Evolutionary conservation across 2,329 filamentous ascomycete species (phyloP), one percentile per base, ranked within the genome.

Genomic region (Botrytis galanthina): DNA sequence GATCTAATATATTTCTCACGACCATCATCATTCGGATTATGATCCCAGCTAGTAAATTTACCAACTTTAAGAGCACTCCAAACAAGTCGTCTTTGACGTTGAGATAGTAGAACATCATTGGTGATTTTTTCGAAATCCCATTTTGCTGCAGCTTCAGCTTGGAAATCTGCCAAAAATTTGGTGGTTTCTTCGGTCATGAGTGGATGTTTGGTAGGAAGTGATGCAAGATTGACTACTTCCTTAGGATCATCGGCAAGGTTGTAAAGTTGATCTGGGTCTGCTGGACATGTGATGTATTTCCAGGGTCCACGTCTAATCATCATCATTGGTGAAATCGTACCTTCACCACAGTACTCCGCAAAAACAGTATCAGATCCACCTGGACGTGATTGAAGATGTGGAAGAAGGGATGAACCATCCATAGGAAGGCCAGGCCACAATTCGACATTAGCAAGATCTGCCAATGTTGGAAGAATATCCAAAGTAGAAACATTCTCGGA

Each of bases 321-420:
- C 87, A 97, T 93, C 73, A 97, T 88, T 1, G 95, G 95, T 7
- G 92, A 91, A 73, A 97, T 87, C 1, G 95, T 97, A 66, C 95
- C 95, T 83, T 98, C 95, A 68, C 94, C 95, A 80, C 95, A 97
- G 84, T 98, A 98, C 84, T 98, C 95, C 75, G 94, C 94, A 79
- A 95, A 92, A n/a, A 96, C 94, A 18, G 93, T 96, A 81, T 98
- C 94, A 75, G 92, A 91, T 59, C 89, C 90, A 46, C 84, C 85
- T n/a, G 88, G 83, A 35, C 83, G 83, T 69, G 89, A 89, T 78
- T 91, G 85, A 48, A 97, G 86, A 80, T 95, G 92, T n/a, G 93
- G 93, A 75, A 95, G 83, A 77, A 98, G 86, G 59, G 93, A 96
- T 46, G 90, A 86, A 51, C 95, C 95, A 79, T 98, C 95, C 84